phyloP scores from a whole-genome alignment of 768 basidiomycete genomes.

The Amanita pseudoporphyria region DNA sequence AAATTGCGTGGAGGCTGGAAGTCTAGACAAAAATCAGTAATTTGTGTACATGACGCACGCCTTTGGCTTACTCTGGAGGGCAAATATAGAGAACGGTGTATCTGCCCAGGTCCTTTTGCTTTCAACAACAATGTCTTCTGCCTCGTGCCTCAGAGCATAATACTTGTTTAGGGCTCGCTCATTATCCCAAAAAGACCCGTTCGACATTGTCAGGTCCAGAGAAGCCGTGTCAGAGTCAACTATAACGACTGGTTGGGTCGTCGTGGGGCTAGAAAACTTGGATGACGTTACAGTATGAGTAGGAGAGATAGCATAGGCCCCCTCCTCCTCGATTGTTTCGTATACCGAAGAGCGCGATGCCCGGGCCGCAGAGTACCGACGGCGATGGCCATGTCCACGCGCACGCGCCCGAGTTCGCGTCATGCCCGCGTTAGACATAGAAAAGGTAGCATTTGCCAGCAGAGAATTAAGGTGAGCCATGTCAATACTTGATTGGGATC shows the following conservation, averaged over 20 bases:
- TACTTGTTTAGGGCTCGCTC: conserved; percentile 56
- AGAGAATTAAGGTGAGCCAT: conserved; percentile 47
- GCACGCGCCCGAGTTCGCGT: conserved; percentile 36
- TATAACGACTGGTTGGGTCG: conserved; percentile 38
- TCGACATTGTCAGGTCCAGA: conserved; percentile 27
- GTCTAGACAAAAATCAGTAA: conserved; percentile 29
- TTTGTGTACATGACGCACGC: not conserved
- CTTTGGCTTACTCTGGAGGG: conserved; percentile 57
- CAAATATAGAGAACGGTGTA: conserved; percentile 66
- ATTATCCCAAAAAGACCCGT: conserved; percentile 48
- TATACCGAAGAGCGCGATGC: conserved; percentile 62
- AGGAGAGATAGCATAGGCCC: conserved; percentile 24
- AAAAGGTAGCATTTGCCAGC: conserved; percentile 46
- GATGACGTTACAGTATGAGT: conserved; percentile 19
- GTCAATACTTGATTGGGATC: conserved; percentile 74
- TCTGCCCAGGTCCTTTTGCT: conserved; percentile 60
- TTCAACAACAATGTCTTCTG: conserved; percentile 52
- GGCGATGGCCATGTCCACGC: conserved; percentile 60
- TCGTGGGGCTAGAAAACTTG: conserved; percentile 24
- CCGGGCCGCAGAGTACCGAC: conserved; percentile 55
- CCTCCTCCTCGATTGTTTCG: conserved; percentile 74
- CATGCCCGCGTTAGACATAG: conserved; percentile 27
- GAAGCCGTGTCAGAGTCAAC: conserved; percentile 49
- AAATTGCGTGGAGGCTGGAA: conserved; percentile 62
- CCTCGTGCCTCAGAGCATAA: conserved; percentile 62